Evolutionary conservation across 306 rosid species (phyloP).

Genomic region (Nissolia schottii): DNA sequence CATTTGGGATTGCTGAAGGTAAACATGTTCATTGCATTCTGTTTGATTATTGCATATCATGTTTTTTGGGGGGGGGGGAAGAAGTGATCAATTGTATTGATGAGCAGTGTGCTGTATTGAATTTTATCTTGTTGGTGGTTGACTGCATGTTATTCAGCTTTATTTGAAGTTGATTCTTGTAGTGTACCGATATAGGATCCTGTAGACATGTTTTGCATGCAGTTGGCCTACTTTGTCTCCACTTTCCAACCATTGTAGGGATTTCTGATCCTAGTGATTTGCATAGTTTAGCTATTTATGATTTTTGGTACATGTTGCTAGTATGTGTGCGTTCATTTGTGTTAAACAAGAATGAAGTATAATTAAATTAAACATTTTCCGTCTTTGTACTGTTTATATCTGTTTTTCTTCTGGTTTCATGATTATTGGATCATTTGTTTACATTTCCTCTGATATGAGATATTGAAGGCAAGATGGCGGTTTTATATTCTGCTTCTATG

Average conservation of each 20-base stretch:
- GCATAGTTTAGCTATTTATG: background rate
- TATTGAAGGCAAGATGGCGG: background rate
- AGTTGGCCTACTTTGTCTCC: background rate
- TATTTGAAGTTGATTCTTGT: background rate
- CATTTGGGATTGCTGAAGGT: slow-evolving; percentile 98
- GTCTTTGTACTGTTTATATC: slow-evolving; percentile 1
- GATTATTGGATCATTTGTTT: background rate
- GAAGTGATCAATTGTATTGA: background rate
- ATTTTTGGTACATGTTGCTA: background rate
- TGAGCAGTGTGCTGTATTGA: background rate
- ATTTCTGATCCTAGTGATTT: background rate
- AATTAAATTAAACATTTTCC: background rate
- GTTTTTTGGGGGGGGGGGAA: no score
- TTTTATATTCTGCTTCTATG: slow-evolving; percentile 5
- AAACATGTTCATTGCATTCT: background rate
- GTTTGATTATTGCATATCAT: background rate
- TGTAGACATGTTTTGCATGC: no score
- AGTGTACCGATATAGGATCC: no score
- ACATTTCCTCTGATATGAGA: background rate
- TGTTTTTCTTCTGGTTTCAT: background rate
- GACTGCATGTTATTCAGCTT: background rate
- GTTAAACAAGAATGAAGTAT: background rate
- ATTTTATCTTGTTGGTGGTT: background rate
- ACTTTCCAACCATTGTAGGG: background rate
- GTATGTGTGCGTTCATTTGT: background rate